Percentiles rank a stretch among this genome's conserved stretches.
Evolutionary conservation across 306 rosid species (phyloP).

Genomic region (Sphenostylis stenocarpa): DNA sequence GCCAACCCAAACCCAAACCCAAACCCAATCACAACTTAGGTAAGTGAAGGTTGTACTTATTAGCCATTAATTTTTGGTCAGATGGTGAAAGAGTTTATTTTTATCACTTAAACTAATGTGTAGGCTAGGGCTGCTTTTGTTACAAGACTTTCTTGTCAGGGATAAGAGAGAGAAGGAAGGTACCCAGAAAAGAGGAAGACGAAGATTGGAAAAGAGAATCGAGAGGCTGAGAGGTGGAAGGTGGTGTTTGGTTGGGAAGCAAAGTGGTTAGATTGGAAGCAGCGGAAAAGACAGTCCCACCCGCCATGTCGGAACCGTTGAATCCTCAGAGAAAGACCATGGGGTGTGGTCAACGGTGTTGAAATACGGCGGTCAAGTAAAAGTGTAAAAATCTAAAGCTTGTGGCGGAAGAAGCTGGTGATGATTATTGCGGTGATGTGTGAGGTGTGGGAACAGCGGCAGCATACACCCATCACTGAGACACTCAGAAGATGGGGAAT

Average conservation of each 20-base stretch:
- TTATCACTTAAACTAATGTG: not conserved
- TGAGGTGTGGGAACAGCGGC: slow-evolving; percentile 76
- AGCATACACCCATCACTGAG: slow-evolving; percentile 66
- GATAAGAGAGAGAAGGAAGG: not conserved
- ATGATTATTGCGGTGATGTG: slow-evolving; percentile 75
- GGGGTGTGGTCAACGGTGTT: not conserved
- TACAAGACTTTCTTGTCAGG: too few relatives aligned
- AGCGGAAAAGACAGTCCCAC: slow-evolving; percentile 39
- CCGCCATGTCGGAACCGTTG: slow-evolving; percentile 36
- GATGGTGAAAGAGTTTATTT: not conserved
- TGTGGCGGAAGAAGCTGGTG: slow-evolving; percentile 87
- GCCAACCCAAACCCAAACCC: too few relatives aligned
- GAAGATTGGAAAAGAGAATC: slow-evolving; percentile 56
- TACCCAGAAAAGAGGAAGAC: slow-evolving; percentile 51
- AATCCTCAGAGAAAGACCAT: not conserved
- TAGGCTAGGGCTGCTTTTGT: too few relatives aligned
- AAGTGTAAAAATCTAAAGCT: slow-evolving; percentile 37
- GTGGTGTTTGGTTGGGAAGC: slow-evolving; percentile 45
- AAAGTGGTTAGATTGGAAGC: slow-evolving; percentile 41
- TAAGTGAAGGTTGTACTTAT: not conserved
- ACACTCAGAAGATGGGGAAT: not conserved
- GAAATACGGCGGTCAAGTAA: not conserved
- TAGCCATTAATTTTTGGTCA: not conserved
- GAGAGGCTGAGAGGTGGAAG: slow-evolving; percentile 47
- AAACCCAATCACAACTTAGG: not conserved